Base-by-base conservation (phyloP, 345 rosid species). In the Euphorbia pulcherrima region DNA sequence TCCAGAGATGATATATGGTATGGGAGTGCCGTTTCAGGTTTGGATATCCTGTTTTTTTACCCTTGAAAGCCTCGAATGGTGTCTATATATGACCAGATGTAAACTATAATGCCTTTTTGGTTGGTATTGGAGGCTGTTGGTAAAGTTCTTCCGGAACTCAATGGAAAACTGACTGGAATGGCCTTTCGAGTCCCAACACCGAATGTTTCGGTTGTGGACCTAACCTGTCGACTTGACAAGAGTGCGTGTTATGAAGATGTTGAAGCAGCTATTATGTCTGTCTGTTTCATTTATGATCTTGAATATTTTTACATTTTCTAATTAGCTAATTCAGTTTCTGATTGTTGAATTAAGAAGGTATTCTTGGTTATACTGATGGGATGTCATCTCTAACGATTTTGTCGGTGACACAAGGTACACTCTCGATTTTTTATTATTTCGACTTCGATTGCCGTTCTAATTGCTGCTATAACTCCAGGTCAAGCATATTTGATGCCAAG, bases 131-230 rank as follows among this genome's bases (percentile, higher is more conserved):
- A 92, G 99, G 99, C 99, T 78, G 99, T 95, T 46, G 99, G 99
- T 56, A 95, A 95, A 75, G 99, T 95, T 80, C 96, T 95, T 77
- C 99, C 97, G 16, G 91, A 88, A 72, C 90, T 95, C 74, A 92
- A 95, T 24, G 99, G 99, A 62, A 95, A 87, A 73, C 99, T 95
- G 68, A 95, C 99, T 21, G 99, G 99, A 76, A 95, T 95, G 99
- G 99, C 99, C 21, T 95, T 95, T 90, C 93, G 99, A 70, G 98
- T 95, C 59, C 98, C 99, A 50, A 95, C 97, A 51, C 70, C 98
- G 5, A 92, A 95, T 74, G 97, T 95, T 46, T 95, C 98, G 51
- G 99, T 95, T 65, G 99, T 92, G 77, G 97, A 95, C 76, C 79
- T 95, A 73, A 95, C 99, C 77, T 92, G 97, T 79, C 92, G 97